Conservation (phyloP, 2,329 filamentous ascomycete genomes). For the Aspergillus flavus region DNA sequence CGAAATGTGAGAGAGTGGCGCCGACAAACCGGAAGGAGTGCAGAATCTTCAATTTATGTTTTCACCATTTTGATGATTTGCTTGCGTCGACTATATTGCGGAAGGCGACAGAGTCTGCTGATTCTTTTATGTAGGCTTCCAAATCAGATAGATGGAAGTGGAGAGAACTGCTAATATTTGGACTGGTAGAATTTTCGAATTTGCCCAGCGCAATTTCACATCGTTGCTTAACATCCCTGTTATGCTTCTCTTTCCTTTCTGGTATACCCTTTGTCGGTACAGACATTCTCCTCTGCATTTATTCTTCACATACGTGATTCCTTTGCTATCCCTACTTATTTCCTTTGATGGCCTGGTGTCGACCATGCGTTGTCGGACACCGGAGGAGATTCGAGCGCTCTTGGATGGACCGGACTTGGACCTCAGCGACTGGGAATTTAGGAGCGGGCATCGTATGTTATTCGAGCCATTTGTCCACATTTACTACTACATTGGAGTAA, state of each 20-base stretch:
- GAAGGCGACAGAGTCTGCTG: constrained; percentile 43
- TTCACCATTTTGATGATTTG: constrained; percentile 74
- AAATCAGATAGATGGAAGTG: too few species aligned
- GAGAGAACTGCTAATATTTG: too few species aligned
- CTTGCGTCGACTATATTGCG: constrained; percentile 63
- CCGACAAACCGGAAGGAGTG: constrained; percentile 61
- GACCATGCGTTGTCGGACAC: constrained; percentile 66
- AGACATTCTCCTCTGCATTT: constrained; percentile 58
- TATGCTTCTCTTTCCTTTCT: constrained; percentile 34
- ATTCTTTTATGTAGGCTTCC: constrained; percentile 27
- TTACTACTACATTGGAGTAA: constrained; percentile 23
- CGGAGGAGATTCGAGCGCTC: constrained; percentile 64
- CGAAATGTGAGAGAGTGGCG: constrained; percentile 33
- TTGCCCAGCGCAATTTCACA: constrained; percentile 16
- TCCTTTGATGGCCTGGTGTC: constrained; percentile 71
- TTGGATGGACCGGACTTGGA: constrained; percentile 43
- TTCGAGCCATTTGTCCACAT: constrained; percentile 22
- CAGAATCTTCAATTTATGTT: constrained; percentile 72
- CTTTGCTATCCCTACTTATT: constrained; percentile 68
- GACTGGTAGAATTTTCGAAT: constrained; percentile 18
- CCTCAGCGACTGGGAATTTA: constrained; percentile 20
- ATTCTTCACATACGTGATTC: constrained; percentile 67
- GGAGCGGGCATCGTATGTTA: constrained; percentile 25
- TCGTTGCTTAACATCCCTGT: constrained; percentile 28
- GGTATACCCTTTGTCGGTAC: constrained; percentile 26